Evolutionary conservation across 2,329 filamentous ascomycete species (phyloP), one percentile per base, ranked within the genome.

Genomic region (Torrubiella hemipterigena): DNA sequence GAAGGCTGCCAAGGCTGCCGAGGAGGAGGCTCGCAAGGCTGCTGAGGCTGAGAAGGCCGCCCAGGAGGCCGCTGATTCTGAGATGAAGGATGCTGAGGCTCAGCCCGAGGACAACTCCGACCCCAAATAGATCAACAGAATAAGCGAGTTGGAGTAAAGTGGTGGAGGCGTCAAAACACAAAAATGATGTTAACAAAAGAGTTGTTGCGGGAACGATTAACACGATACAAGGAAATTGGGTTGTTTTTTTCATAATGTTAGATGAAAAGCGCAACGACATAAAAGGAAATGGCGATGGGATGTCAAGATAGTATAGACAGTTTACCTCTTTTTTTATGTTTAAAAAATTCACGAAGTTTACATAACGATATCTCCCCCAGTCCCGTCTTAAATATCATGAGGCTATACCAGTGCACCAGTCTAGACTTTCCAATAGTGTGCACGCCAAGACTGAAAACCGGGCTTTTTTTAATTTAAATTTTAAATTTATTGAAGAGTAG

Each of bases 1-100:
- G 58, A 75, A 75, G 53, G 78, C 80, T 45, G 79, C 81, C 34
- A 84, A 82, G 59, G 81, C 83, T 58, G 65, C 62, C 29, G 60
- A 62, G 35, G 64, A 71, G 47, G 67, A 70, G 50, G 65, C 69
- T 52, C 22, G 14, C 12, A 58, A 65, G 38, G 61, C 63, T 55
- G 68, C 71, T 54, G 61, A 63, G 41, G 59, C 62, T 38, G 63
- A 69, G 47, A 55, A 55, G 14, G 63, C 68, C 39, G 51, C 54
- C 15, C 54, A 68, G 40, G 56, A 52, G 37, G 52, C 49, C 42
- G 68, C 65, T 45, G 73, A 77, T 43, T 67, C 73, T 49, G 72
- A 74, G 45, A 77, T 77, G 73, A 64, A 70, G 41, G 73, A 78
- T 44, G 72, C 69, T 13, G 72, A 76, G 34, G 55, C 59, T 22